Base-by-base conservation (phyloP, 2,329 filamentous ascomycete genomes). In the Aspergillus chevalieri region DNA sequence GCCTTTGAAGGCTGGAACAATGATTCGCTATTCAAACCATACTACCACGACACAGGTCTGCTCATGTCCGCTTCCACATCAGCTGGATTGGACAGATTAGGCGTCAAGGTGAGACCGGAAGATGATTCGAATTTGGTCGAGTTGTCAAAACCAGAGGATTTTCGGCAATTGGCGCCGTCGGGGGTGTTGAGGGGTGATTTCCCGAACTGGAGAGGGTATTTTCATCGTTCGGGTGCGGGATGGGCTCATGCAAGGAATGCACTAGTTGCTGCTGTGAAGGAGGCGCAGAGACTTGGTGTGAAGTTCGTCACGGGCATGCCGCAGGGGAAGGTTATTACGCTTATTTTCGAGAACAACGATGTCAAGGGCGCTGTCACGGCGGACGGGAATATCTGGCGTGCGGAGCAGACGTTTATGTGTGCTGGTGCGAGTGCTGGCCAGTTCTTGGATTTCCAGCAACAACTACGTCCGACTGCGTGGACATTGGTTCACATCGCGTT, bases 161-260 rank as follows among this genome's bases (percentile, higher is more conserved):
- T 79, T 47, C 67, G 66, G n/a, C 62, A 58, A 8, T 73, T 76
- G 0, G 78, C 78, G 71, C 76, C 77, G 1, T 50, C 69, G 4
- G 76, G 76, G 9, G 71, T 79, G 0, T 57, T 76, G 45, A 72
- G 70, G 8, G 73, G 74, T 10, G 55, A 67, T 2, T 74, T 75
- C 47, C 64, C 71, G 0, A 65, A 65, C 6, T 76, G 74, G 74
- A 63, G 62, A 55, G 75, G 72, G 6, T 73, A 70, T 57, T 68
- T 61, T 54, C 69, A 69, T 53, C 59, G 63, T n/a, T 59, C 63
- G 17, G 69, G 70, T 14, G 75, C 75, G 12, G 78, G 78, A 3
- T 80, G 77, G 76, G 74, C 78, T 3, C 74, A 75, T 56, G 77
- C 77, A 9, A 65, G 71, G 7, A 72, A 74, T 34, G 73, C 75